Evolutionary conservation across 2,329 filamentous ascomycete genomes (phyloP), one percentile per base, ranked within the genome.

Genomic region (Fusarium foetens): DNA sequence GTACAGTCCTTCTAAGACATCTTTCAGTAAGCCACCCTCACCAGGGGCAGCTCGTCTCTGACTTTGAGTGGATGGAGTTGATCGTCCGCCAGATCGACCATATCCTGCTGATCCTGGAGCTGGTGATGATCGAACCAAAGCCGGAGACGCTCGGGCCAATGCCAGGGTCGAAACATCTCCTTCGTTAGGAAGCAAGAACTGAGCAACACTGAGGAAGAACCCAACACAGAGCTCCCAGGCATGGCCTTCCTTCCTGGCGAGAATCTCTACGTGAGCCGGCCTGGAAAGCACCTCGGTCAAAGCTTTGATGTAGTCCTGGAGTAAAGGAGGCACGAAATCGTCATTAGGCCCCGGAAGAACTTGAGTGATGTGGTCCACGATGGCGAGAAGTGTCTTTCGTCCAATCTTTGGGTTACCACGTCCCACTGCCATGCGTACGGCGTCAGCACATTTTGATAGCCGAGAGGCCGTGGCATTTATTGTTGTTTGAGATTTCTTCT

Each of bases 301-400:
- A 25, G 91, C 88, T 83, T 93, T 97, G 73, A 93, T 87, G 79
- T 98, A 97, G 77, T 96, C 90, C 53, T 90, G 86, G 29, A 91
- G 83, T 9, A 99, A 85, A 17, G 92, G 91, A 63, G 90, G 86
- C 71, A 94, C 90, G 59, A 92, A 88, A 5, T 85, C 86, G 19
- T 90, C 90, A 59, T 90, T 88, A 7, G 83, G 81, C 0, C 85
- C 87, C 4, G 90, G 88, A 7, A 97, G 85, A 23, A 90, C 90
- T 72, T 97, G 91, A 6, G 90, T 91, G 68, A 98, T 92, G 81
- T 97, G 94, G 71, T 94, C 91, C 71, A 97, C 85, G 21, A 98
- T 84, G 10, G 92, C 89, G 74, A 91, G 88, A n/a, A 95, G 85
- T 1, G 94, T 95, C 79, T 94, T 97, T 66, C 86, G 85, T 76